phyloP scores from a whole-genome alignment of 352 stramenopile genomes.

The Phytopythium boreale region DNA sequence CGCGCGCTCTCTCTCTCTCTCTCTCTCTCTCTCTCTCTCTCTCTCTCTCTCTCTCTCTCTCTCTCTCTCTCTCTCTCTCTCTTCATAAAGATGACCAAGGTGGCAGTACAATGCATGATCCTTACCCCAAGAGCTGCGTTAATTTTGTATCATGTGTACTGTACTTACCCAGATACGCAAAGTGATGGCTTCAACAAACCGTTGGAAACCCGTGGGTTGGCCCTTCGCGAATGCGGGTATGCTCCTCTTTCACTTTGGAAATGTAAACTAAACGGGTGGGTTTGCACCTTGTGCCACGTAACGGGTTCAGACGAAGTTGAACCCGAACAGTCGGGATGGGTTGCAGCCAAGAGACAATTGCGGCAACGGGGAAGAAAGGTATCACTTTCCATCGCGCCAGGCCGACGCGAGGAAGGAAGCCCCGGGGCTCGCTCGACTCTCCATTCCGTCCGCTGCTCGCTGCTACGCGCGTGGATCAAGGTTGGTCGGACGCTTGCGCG shows the following conservation, averaged over 20 bases:
- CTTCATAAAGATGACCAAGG: neutral
- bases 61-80: too few relatives aligned
- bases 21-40: too few relatives aligned
- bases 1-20: too few relatives aligned
- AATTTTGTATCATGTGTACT: neutral
- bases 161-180: neutral
- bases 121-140: neutral
- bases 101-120: neutral
- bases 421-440: neutral
- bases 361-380: neutral
- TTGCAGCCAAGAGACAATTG: neutral
- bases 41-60: too few relatives aligned
- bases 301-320: neutral
- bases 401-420: neutral
- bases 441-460: neutral
- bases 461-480: neutral
- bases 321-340: neutral
- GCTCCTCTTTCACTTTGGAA: neutral
- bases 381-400: neutral
- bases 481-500: neutral
- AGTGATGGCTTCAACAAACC: neutral
- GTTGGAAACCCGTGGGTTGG: neutral
- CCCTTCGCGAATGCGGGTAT: neutral
- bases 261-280: neutral
- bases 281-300: too few relatives aligned